These are phyloP conservation scores for Calocybe indica DNA, from an alignment of 768 basidiomycete genomes.

Conservation along the genomic window DNA sequence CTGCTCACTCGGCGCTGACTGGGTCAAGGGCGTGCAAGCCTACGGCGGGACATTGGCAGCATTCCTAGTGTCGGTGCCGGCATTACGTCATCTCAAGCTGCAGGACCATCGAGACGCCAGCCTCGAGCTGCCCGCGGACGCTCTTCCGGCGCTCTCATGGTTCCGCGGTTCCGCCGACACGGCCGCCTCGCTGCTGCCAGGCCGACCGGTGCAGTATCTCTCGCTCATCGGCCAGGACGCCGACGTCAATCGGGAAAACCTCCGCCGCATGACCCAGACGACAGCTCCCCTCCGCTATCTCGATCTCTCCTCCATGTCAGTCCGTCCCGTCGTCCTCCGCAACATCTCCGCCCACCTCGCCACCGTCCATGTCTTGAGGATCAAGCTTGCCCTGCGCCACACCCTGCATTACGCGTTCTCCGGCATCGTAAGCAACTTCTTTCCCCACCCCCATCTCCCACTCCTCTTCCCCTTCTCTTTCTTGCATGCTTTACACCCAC, in stretches of 20 bases:
- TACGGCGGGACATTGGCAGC: slow-evolving; percentile 32
- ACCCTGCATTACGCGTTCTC: slow-evolving; percentile 59
- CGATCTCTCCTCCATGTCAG: slow-evolving; percentile 56
- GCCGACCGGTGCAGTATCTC: slow-evolving; percentile 51
- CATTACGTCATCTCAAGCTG: slow-evolving; percentile 40
- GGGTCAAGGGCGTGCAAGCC: slow-evolving; percentile 33
- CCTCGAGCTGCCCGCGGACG: slow-evolving; percentile 33
- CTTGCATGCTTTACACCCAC: background rate
- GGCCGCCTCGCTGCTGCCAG: slow-evolving; percentile 56
- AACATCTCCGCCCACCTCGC: slow-evolving; percentile 48
- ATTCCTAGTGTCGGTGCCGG: slow-evolving; percentile 37
- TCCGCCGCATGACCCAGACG: slow-evolving; percentile 43
- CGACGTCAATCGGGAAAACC: slow-evolving; percentile 45
- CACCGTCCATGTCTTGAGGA: slow-evolving; percentile 43
- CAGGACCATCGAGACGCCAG: slow-evolving; percentile 35
- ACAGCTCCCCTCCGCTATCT: slow-evolving; percentile 43
- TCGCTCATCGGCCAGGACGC: slow-evolving; percentile 52
- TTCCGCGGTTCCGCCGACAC: slow-evolving; percentile 58
- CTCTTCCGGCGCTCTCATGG: slow-evolving; percentile 42
- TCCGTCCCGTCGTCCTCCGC: slow-evolving; percentile 49
- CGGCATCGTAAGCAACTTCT: slow-evolving; percentile 50
- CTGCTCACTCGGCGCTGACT: slow-evolving; percentile 41
- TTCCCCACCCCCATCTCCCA: slow-evolving; percentile 7
- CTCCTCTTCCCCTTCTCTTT: background rate
- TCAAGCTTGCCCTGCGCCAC: slow-evolving; percentile 57